Evolutionary conservation across 177 flowering plant species (phyloP).

Genomic region (Tripterygium wilfordii): DNA sequence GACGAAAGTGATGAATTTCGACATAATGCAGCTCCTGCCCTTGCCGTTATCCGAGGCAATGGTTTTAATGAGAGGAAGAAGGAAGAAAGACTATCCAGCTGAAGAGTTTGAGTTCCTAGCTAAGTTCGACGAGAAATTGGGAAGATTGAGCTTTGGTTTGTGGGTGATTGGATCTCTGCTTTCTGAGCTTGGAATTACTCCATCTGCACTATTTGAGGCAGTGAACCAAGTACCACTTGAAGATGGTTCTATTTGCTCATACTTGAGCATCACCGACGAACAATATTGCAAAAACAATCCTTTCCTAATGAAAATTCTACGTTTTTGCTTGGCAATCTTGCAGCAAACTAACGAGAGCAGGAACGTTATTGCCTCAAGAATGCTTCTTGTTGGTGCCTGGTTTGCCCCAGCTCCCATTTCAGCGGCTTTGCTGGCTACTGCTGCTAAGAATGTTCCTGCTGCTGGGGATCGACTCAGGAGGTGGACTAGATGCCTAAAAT

Average conservation of each 20-base stretch:
- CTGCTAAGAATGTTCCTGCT: constrained; percentile 52
- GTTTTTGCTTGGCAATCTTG: constrained; percentile 49
- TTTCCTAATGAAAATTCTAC: constrained; percentile 50
- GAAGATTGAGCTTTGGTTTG: constrained; percentile 63
- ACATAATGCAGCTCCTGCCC: constrained; percentile 50
- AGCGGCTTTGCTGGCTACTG: constrained; percentile 46
- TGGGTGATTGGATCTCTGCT: constrained; percentile 65
- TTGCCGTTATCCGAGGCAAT: constrained; percentile 55
- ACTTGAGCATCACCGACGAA: constrained; percentile 35
- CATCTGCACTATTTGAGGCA: constrained; percentile 66
- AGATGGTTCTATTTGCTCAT: constrained; percentile 23
- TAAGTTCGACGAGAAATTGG: constrained; percentile 58
- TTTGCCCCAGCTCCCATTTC: constrained; percentile 73
- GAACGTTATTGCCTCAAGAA: constrained; percentile 51
- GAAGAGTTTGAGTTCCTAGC: constrained; percentile 51
- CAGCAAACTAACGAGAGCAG: constrained; percentile 39
- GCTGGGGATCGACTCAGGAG: constrained; percentile 27
- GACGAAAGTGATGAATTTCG: constrained; percentile 64
- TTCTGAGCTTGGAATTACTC: constrained; percentile 60
- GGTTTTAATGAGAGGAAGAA: constrained; percentile 53
- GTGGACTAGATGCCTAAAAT: constrained; percentile 46
- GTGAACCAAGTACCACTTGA: constrained; percentile 42
- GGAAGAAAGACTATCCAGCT: constrained; percentile 56
- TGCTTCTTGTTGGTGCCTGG: constrained; percentile 90
- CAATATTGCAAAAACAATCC: constrained; percentile 57